Percentiles rank a stretch among this genome's conserved stretches.
These are phyloP conservation scores for Fraxinus nigra DNA, from an alignment of 305 asterid genomes.

Conservation along the genomic window DNA sequence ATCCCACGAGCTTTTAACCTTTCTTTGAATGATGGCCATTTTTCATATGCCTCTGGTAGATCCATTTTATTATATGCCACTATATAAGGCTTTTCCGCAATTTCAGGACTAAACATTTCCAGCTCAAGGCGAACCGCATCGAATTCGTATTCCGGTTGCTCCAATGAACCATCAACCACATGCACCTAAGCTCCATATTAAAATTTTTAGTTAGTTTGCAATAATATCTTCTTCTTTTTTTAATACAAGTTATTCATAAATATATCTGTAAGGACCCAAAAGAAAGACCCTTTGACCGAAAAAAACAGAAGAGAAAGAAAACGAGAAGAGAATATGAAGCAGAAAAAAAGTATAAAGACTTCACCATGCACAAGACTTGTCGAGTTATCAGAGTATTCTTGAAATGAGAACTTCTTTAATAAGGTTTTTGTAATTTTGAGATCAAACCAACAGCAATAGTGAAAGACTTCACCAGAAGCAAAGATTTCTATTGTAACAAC, in stretches of 20 bases:
- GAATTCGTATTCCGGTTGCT: constrained; percentile 84
- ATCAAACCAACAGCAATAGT: neutral
- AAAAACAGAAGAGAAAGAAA: neutral
- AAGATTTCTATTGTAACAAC: neutral
- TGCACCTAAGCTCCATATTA: constrained; percentile 59
- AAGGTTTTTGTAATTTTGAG: neutral
- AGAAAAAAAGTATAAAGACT: neutral
- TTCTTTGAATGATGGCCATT: constrained; percentile 69
- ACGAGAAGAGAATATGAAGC: neutral
- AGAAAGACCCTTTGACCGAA: neutral
- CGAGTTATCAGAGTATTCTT: neutral
- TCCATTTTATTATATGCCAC: constrained; percentile 93
- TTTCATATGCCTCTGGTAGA: constrained; percentile 77
- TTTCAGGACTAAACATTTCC: constrained; percentile 94
- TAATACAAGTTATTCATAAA: neutral
- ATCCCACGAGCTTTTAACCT: constrained; percentile 56
- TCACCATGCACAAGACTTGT: neutral
- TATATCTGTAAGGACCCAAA: neutral
- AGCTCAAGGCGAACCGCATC: constrained; percentile 94
- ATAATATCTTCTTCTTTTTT: neutral
- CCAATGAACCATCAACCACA: constrained; percentile 82
- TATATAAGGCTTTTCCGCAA: constrained; percentile 75
- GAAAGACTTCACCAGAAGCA: neutral
- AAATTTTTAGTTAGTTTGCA: neutral
- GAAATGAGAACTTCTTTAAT: neutral